Evolutionary conservation across 2,329 filamentous ascomycete genomes (phyloP).

Genomic region (Monilinia aucupariae): DNA sequence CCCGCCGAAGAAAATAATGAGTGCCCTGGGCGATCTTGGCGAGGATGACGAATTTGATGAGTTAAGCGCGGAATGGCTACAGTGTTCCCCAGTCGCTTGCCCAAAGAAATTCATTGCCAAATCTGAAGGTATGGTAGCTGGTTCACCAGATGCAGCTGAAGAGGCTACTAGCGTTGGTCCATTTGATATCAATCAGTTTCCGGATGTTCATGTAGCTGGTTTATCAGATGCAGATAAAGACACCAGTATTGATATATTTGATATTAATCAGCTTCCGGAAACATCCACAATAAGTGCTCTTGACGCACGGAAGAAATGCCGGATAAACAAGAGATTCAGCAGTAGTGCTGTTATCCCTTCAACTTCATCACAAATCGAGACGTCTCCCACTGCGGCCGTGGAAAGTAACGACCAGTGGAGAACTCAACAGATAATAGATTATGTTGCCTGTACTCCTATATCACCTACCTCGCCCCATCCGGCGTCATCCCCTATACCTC

Average conservation of each 20-base stretch:
- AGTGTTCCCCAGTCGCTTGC: background rate
- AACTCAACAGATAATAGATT: background rate
- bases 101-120: background rate
- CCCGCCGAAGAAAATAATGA: background rate
- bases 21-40: background rate
- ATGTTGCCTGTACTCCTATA: background rate
- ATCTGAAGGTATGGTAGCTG: background rate
- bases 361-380: slow-evolving; percentile 9
- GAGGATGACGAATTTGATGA: slow-evolving; percentile 16
- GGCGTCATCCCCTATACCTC: background rate
- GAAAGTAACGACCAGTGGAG: background rate
- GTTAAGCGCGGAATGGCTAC: slow-evolving; percentile 9
- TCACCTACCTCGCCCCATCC: background rate
- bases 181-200: slow-evolving; percentile 3
- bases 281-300: slow-evolving; percentile 12
- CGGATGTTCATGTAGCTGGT: background rate
- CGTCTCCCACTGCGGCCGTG: background rate
- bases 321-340: background rate
- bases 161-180: background rate
- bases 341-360: slow-evolving; percentile 8
- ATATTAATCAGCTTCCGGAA: slow-evolving; percentile 9
- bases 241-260: background rate
- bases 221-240: background rate
- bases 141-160: background rate
- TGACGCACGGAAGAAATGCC: slow-evolving; percentile 1